Conservation (phyloP, 768 basidiomycete genomes). For the Coprinopsis strossmayeri region DNA sequence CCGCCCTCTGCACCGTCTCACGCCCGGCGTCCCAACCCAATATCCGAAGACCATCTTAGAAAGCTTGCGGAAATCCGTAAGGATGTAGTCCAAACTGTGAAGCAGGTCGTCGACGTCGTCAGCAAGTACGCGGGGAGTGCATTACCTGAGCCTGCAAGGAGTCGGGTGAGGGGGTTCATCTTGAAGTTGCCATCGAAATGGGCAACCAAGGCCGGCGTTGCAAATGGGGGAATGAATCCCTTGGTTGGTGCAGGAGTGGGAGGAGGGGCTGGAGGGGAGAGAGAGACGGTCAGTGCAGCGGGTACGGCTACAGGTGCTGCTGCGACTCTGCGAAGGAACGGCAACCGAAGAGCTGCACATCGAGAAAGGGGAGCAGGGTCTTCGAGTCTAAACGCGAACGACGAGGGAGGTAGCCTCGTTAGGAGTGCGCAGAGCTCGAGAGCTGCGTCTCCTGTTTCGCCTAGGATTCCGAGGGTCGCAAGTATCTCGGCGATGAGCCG, state of each 20-base stretch:
- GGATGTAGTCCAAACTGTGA: slow-evolving; percentile 84
- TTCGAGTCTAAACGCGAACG: neutral
- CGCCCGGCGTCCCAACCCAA: slow-evolving; percentile 23
- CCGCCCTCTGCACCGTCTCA: slow-evolving; percentile 26
- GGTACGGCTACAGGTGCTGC: slow-evolving; percentile 24
- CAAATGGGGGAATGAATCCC: slow-evolving; percentile 10
- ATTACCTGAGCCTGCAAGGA: slow-evolving; percentile 77
- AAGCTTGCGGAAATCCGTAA: slow-evolving; percentile 69
- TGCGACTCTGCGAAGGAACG: slow-evolving; percentile 19
- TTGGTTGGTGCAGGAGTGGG: slow-evolving; percentile 1
- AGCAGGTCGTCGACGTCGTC: slow-evolving; percentile 85
- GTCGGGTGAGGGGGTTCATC: slow-evolving; percentile 69
- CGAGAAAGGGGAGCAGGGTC: neutral
- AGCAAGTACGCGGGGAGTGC: slow-evolving; percentile 81
- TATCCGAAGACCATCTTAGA: slow-evolving; percentile 44
- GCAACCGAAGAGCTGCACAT: neutral
- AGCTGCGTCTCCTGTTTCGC: slow-evolving; percentile 16
- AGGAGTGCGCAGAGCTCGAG: slow-evolving; percentile 3
- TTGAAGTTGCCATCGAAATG: slow-evolving; percentile 77
- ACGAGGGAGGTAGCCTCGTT: neutral
- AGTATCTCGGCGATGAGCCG: no score
- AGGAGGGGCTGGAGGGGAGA: slow-evolving; percentile 19
- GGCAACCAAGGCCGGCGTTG: slow-evolving; percentile 41
- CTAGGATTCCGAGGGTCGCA: slow-evolving; percentile 1
- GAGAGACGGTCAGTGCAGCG: slow-evolving; percentile 27